phyloP scores from a whole-genome alignment of 441 rosid genomes.

The Macaranga tanarius region DNA sequence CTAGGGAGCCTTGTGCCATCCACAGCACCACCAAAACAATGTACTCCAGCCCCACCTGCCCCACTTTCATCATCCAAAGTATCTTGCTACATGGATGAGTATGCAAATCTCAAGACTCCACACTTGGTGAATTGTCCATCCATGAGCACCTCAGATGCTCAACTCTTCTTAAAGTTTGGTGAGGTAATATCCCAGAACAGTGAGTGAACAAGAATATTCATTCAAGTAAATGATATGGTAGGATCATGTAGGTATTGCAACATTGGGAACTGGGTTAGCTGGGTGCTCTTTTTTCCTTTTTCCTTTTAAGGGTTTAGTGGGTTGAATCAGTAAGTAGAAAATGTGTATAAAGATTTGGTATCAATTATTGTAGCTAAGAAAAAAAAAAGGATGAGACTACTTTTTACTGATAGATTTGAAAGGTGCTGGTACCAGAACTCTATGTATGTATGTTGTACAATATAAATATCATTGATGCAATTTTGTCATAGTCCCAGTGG shows the following conservation, averaged over 20 bases:
- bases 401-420: conserved; percentile 12
- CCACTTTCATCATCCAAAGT: conserved; percentile 40
- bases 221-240: background rate
- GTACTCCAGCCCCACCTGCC: conserved; percentile 27
- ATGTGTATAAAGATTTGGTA: conserved; percentile 31
- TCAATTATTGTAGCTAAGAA: conserved; percentile 31
- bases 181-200: conserved; percentile 90
- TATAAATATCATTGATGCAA: conserved; percentile 24
- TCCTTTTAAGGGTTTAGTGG: background rate
- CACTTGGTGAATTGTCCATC: conserved; percentile 79
- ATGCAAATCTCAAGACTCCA: conserved; percentile 87
- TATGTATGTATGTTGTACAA: conserved; percentile 18
- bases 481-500: conserved; percentile 20
- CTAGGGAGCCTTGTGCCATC: conserved; percentile 61
- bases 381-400: conserved; percentile 8
- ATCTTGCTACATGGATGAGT: conserved; percentile 74
- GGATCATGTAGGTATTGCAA: background rate
- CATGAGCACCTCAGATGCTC: conserved; percentile 93
- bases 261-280: background rate
- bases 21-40: conserved; percentile 45
- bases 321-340: conserved; percentile 1
- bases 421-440: conserved; percentile 14
- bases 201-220: background rate
- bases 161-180: conserved; percentile 86
- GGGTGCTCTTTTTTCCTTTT: background rate